Evolutionary conservation across 1,284 basidiomycete genomes (phyloP).

Genomic region (Wolfiporia cocos): DNA sequence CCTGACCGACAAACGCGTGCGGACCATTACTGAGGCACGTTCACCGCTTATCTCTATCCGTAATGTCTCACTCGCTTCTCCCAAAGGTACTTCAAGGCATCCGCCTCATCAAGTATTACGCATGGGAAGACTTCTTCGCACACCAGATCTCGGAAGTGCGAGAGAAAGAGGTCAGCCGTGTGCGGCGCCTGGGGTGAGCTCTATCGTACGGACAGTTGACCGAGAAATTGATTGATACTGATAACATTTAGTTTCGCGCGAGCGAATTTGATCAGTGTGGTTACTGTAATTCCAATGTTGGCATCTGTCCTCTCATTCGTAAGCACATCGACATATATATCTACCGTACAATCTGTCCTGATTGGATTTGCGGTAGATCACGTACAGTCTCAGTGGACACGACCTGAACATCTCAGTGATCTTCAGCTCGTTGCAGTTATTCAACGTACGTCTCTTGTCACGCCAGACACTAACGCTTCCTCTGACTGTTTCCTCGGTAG

Average conservation of each 20-base stretch:
- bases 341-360: background rate
- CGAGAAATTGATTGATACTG: background rate
- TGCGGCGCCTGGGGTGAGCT: constrained; percentile 44
- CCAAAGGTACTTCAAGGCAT: constrained; percentile 56
- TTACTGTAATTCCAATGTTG: constrained; percentile 58
- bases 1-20: constrained; percentile 67
- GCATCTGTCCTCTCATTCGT: constrained; percentile 73
- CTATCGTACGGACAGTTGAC: background rate
- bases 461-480: background rate
- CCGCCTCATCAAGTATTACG: constrained; percentile 54
- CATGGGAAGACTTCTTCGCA: constrained; percentile 60
- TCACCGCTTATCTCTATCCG: background rate
- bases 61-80: background rate
- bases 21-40: constrained; percentile 54
- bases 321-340: constrained; percentile 14
- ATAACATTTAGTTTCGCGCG: constrained; percentile 37
- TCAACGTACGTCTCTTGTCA: constrained; percentile 47
- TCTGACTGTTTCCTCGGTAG: constrained; percentile 23
- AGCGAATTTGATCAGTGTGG: constrained; percentile 49
- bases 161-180: constrained; percentile 43
- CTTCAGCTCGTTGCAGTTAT: constrained; percentile 70
- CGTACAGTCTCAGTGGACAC: constrained; percentile 63
- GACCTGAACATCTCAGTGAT: constrained; percentile 62
- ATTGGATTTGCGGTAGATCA: constrained; percentile 40
- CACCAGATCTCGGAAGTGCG: constrained; percentile 46